Evolutionary conservation across 495 filamentous ascomycete species (phyloP).

Genomic region (Penicillium argentinense): DNA sequence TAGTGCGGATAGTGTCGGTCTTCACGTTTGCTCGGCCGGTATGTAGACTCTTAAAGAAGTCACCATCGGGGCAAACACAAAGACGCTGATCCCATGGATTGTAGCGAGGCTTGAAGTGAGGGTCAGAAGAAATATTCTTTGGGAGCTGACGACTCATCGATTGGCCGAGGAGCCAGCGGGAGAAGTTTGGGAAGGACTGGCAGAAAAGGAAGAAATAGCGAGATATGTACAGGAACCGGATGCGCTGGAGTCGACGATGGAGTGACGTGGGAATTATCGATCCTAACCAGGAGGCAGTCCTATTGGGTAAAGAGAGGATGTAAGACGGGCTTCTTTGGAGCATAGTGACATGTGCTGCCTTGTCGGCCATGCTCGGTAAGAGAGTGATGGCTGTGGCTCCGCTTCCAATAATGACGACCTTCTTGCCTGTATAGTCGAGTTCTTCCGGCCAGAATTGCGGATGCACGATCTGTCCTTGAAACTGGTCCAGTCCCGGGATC

Average conservation of each 20-base stretch:
- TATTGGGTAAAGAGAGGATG: conserved; percentile 43
- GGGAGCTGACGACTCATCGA: conserved; percentile 46
- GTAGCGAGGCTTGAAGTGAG: conserved; percentile 63
- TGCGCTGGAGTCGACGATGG: conserved; percentile 28
- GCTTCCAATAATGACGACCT: conserved; percentile 47
- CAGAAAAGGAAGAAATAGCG: conserved; percentile 36
- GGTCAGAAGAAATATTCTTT: conserved; percentile 34
- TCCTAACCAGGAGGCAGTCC: conserved; percentile 19
- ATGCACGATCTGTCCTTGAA: conserved; percentile 36
- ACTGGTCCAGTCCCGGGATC: conserved; percentile 32
- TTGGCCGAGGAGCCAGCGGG: conserved; percentile 17
- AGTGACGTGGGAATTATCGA: conserved; percentile 33
- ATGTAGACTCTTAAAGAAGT: conserved; percentile 61
- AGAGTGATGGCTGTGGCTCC: conserved; percentile 50
- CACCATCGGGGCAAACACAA: conserved; percentile 60
- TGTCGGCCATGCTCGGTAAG: conserved; percentile 27
- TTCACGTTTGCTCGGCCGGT: conserved; percentile 45
- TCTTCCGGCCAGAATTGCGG: conserved; percentile 42
- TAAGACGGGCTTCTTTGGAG: conserved; percentile 53
- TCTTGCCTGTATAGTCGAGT: conserved; percentile 40
- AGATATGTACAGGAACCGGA: conserved; percentile 32
- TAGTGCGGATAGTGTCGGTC: conserved; percentile 56
- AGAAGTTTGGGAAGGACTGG: conserved; percentile 43
- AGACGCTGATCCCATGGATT: conserved; percentile 64
- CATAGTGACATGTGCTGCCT: conserved; percentile 37